Evolutionary conservation across 352 stramenopile species (phyloP), one percentile per base, ranked within the genome.

Genomic region (Phytopythium sindhum): DNA sequence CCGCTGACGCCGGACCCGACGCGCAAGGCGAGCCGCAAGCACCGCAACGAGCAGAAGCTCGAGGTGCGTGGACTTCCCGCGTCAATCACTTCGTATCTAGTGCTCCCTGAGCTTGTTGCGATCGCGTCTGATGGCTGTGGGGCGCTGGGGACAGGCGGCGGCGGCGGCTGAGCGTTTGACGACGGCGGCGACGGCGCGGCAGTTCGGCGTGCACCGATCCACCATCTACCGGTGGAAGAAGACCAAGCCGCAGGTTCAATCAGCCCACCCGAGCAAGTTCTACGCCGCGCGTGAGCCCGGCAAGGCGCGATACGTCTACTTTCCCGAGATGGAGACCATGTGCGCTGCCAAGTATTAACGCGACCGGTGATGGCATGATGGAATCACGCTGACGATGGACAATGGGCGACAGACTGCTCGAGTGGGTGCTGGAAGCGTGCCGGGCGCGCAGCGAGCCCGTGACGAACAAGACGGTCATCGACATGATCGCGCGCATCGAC

Each of bases 141-240:
- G 12, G 44, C 17, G 7, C 23, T 4, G 41, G 3, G 23, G 24
- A 50, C 44, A 50, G 44, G 44, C 44, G 44, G 44, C 44, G 44
- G 19, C 23, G 19, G 44, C 44, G 14, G 44, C 44, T 17, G 44
- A 50, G 44, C 8, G 44, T 7, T 9, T 50, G 44, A 26, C 44
- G 44, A 50, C 44, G 44, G 44, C 44, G 19, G 44, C 19, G 44
- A 26, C 44, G 44, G 44, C 44, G 19, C 19, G 23, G 5, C 44
- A 26, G 19, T 50, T 50, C 44, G 44, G 44, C 44, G 44, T 50
- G 19, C 44, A 50, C 44, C 44, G 44, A 17, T 50, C 44, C 4
- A 50, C 44, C 44, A 26, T 50, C 19, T 50, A 50, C 44, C 44
- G 44, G 44, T 50, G 44, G 44, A 50, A 50, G 44, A 50, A 50